Evolutionary conservation across 345 rosid species (phyloP).

Genomic region (Melaleuca alternifolia): DNA sequence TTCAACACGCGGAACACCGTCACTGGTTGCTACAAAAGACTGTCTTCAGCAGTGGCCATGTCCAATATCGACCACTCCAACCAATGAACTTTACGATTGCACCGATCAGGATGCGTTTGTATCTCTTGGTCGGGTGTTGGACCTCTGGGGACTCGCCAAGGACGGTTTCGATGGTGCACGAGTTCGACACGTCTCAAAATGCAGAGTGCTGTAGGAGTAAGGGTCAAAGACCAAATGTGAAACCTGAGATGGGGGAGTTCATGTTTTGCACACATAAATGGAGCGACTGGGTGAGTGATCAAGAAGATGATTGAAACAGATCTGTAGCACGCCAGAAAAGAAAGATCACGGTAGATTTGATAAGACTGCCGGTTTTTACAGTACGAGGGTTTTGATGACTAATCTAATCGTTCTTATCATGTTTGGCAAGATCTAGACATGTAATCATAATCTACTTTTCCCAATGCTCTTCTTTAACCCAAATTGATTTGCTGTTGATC

Average conservation of each 20-base stretch:
- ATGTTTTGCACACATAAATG: neutral
- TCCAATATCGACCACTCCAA: constrained; percentile 2
- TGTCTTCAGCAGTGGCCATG: constrained; percentile 7
- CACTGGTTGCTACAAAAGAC: constrained; percentile 17
- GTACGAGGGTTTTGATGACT: neutral
- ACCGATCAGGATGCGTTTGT: constrained; percentile 26
- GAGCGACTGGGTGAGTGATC: neutral
- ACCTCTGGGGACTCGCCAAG: constrained; percentile 7
- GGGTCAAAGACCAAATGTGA: no score
- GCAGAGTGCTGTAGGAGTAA: constrained; percentile 29
- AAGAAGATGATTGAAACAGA: neutral
- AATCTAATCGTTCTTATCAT: neutral
- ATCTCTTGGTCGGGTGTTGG: constrained; percentile 30
- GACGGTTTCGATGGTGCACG: constrained; percentile 20
- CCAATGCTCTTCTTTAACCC: neutral
- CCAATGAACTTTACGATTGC: constrained; percentile 38
- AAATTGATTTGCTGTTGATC: neutral
- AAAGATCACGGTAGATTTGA: neutral
- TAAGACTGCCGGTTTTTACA: neutral
- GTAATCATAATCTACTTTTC: neutral
- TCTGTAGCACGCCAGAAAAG: neutral
- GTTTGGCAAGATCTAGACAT: neutral
- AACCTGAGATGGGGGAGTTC: neutral
- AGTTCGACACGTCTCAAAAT: constrained; percentile 13
- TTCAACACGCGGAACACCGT: constrained; percentile 38